A percentile compares a stretch with the other conserved stretches of the same genome.
Evolutionary conservation across 2,329 filamentous ascomycete species (phyloP).

Genomic region (Botrytis fragariae): DNA sequence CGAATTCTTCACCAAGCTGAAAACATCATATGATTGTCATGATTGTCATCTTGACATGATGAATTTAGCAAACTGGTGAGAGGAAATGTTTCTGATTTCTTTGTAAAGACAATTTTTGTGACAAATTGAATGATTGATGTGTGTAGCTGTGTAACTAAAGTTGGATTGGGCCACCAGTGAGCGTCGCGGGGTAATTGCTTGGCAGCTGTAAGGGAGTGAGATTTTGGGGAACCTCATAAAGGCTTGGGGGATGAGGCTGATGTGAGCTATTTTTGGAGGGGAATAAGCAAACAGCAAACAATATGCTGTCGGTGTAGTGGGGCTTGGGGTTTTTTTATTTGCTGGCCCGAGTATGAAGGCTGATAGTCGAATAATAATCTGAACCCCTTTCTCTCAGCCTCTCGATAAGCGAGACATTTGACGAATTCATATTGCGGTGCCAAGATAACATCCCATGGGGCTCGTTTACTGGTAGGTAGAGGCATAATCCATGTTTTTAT

Average conservation of each 20-base stretch:
- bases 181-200: not conserved
- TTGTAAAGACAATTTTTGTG: not conserved
- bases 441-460: not conserved
- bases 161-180: not conserved
- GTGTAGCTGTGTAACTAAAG: not conserved
- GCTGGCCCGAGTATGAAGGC: not conserved
- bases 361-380: not conserved
- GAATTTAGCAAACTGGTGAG: not conserved
- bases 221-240: not conserved
- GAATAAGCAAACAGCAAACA: not conserved
- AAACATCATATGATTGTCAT: constrained; percentile 5
- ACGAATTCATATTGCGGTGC: not conserved
- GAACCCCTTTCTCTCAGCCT: not conserved
- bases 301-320: not conserved
- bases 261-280: not conserved
- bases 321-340: not conserved
- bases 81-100: not conserved
- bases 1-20: constrained; percentile 6
- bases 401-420: not conserved
- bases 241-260: not conserved
- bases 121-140: not conserved
- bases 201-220: not conserved
- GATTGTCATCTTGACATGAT: not conserved
- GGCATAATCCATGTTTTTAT: not conserved
- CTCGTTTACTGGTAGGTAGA: not conserved